Evolutionary conservation across 495 filamentous ascomycete genomes (phyloP).

Genomic region (Xylaria acuta): DNA sequence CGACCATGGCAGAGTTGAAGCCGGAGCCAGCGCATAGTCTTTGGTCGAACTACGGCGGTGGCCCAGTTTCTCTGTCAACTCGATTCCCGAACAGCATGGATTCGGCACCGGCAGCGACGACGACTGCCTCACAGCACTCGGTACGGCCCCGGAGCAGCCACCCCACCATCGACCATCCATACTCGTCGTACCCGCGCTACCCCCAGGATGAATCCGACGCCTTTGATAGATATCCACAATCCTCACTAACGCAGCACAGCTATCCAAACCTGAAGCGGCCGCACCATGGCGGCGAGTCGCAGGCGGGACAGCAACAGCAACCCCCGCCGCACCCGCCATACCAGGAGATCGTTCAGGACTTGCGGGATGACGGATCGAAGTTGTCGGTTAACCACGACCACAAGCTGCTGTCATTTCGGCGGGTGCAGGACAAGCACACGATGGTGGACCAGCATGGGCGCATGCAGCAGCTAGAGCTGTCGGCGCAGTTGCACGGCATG

Average conservation of each 20-base stretch:
- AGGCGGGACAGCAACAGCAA: constrained; percentile 37
- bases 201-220: constrained; percentile 51
- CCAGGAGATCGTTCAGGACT: constrained; percentile 60
- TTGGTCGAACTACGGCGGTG: constrained; percentile 59
- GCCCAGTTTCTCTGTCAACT: constrained; percentile 54
- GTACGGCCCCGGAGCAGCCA: constrained; percentile 52
- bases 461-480: constrained; percentile 64
- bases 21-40: constrained; percentile 56
- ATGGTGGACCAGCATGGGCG: constrained; percentile 61
- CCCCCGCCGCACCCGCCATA: constrained; percentile 49
- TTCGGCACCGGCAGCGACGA: constrained; percentile 46
- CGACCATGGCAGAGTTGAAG: constrained; percentile 63
- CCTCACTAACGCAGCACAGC: constrained; percentile 58
- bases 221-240: constrained; percentile 55
- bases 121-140: constrained; percentile 49
- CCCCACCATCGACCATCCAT: constrained; percentile 44
- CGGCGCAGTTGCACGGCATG: constrained; percentile 92
- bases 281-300: constrained; percentile 47
- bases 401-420: constrained; percentile 61
- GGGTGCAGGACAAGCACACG: constrained; percentile 61
- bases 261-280: constrained; percentile 61
- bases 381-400: constrained; percentile 62
- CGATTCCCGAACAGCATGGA: constrained; percentile 53
- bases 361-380: constrained; percentile 59
- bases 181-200: constrained; percentile 53